Percentiles rank a stretch among this genome's conserved stretches.
Conservation (phyloP, 2,329 filamentous ascomycete species). For the Gaeumannomyces sp. region DNA sequence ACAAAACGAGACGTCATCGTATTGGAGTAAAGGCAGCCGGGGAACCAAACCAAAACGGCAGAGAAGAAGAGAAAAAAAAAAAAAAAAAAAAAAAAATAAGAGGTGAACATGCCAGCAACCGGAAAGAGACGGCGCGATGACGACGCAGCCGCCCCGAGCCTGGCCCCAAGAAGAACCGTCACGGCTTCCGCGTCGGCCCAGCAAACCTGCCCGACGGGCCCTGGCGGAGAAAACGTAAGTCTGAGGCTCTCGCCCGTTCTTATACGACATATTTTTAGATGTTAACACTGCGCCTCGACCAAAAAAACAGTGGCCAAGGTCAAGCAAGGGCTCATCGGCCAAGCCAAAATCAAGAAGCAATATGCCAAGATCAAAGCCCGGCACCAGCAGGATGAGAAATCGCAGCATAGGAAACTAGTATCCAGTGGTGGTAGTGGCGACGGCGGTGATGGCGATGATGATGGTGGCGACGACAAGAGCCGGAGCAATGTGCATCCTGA, state of each 20-base stretch:
- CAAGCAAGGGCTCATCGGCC: slow-evolving; percentile 81
- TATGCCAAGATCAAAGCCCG: slow-evolving; percentile 79
- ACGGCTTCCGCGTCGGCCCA: slow-evolving; percentile 81
- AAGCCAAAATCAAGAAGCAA: slow-evolving; percentile 86
- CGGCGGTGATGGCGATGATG: neutral
- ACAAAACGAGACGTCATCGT: neutral
- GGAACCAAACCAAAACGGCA: neutral
- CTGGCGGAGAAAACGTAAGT: slow-evolving; percentile 8
- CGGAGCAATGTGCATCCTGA: slow-evolving; percentile 31
- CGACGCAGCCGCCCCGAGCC: neutral
- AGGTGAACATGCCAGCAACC: slow-evolving; percentile 1
- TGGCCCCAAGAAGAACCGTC: slow-evolving; percentile 44
- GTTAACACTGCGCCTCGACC: neutral
- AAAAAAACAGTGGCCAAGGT: slow-evolving; percentile 44
- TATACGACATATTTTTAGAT: neutral
- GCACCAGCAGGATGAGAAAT: slow-evolving; percentile 19
- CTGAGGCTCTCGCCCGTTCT: neutral
- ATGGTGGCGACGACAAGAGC: neutral
- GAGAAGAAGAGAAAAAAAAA: neutral
- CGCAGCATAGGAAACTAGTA: neutral
- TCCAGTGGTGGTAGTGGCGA: neutral
- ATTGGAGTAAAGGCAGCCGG: too few species aligned
- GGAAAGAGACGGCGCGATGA: slow-evolving; percentile 1
- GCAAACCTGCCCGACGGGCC: slow-evolving; percentile 63
- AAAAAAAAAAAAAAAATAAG: slow-evolving; percentile 3